phyloP scores from a whole-genome alignment of 1,284 basidiomycete species.

The Trichosporon asahii region DNA sequence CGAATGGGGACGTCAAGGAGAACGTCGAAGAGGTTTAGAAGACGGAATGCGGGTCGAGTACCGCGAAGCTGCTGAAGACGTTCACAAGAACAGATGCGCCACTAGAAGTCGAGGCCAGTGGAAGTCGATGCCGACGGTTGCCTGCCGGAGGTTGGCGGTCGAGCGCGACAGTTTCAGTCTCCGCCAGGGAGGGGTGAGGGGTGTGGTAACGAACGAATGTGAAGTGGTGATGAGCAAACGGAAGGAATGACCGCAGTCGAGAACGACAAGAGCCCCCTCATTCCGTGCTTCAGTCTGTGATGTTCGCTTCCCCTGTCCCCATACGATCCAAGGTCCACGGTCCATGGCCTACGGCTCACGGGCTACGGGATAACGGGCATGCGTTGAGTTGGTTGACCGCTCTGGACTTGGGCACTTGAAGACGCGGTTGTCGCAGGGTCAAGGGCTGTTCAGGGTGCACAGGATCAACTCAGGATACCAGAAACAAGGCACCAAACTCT shows the following conservation, averaged over 20 bases:
- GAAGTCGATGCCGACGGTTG: background rate
- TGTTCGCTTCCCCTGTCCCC: too few species aligned
- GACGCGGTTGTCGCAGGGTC: background rate
- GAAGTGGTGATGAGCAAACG: background rate
- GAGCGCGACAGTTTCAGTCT: background rate
- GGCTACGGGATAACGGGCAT: background rate
- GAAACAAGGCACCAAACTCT: slow-evolving; percentile 4
- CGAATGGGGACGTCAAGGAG: background rate
- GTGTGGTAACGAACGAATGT: background rate
- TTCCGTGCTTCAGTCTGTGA: background rate
- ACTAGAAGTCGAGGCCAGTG: too few species aligned
- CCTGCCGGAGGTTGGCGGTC: background rate
- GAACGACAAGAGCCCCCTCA: background rate
- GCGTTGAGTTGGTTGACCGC: background rate
- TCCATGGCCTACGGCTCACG: too few species aligned
- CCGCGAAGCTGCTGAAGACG: too few species aligned
- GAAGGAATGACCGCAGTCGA: background rate
- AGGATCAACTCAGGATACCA: background rate
- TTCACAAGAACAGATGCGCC: too few species aligned
- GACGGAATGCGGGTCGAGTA: background rate
- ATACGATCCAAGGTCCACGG: too few species aligned
- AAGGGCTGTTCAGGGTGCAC: background rate
- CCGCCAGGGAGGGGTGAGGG: background rate
- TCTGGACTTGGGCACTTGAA: background rate
- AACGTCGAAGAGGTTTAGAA: background rate